Base-by-base conservation (phyloP, 164 flowering plant genomes). In the Malania oleifera region DNA sequence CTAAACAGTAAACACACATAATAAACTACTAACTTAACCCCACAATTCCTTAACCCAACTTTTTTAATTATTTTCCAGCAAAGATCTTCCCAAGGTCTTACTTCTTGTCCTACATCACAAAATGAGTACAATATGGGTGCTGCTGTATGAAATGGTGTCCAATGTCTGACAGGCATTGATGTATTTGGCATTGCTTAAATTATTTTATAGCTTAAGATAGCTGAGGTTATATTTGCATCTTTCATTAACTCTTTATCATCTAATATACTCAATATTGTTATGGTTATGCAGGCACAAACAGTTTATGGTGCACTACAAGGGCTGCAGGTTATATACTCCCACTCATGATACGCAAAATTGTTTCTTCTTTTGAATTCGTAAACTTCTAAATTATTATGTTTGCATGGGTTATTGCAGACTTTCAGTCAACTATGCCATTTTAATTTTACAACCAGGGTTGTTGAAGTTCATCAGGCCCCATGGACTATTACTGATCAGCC, bases 231-330 rank as follows among this genome's bases (percentile, higher is more conserved):
- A 13, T 40, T 60, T 22, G 31, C 43, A 14, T 13, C 22, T 8
- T 40, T 24, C 47, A 18, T 54, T 43, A 5, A n/a, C 0, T 10
- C 17, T 2, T 7, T 52, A 11, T 50, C 34, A 8, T 27, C 27
- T 63, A 10, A 54, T 44, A 40, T 45, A 31, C 58, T 59, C 10
- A 12, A 51, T 28, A 26, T 24, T 35, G 5, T 57, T 44, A 11
- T 57, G 47, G 24, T 27, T 9, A 45, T 82, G 78, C 86, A 91
- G 97, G 96, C 96, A 70, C 75, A 64, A 24, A 86, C 96, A 12
- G 82, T 91, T 57, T 88, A 83, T 68, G 98, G 98, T 46, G 98
- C 96, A 64, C 79, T 91, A 48, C 95, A 91, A 66, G 96, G 90
- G 25, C 73, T 91, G 49, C 79, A 91, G 96, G 98, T 88, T 48